A percentile compares a stretch with the other conserved stretches of the same genome.
These are phyloP conservation scores for Termitomyces eurrhizus DNA, from an alignment of 768 basidiomycete genomes.

Conservation along the genomic window DNA sequence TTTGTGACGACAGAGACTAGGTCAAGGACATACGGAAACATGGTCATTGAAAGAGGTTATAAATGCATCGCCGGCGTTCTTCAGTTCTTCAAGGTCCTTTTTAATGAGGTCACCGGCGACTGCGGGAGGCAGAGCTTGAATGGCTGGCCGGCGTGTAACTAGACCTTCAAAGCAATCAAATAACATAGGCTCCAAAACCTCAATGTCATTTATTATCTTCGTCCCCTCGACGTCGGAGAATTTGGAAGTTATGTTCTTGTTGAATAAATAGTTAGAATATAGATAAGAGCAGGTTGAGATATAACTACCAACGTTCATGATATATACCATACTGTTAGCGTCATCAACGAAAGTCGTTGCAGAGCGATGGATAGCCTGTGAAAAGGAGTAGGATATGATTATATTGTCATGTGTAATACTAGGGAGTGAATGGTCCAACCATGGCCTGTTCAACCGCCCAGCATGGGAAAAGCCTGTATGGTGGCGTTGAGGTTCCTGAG, in stretches of 20 bases:
- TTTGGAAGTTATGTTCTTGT: no score
- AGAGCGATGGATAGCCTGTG: neutral
- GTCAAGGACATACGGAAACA: neutral
- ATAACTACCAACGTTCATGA: neutral
- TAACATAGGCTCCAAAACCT: neutral
- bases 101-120: neutral
- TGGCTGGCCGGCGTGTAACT: neutral
- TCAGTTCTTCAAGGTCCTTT: neutral
- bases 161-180: neutral
- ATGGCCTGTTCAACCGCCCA: no score
- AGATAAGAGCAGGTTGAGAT: neutral
- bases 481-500: neutral
- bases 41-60: neutral
- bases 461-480: neutral
- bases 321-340: neutral
- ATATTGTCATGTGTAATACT: neutral
- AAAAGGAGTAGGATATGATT: neutral
- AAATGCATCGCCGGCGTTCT: neutral
- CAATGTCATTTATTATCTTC: neutral
- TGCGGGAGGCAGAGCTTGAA: neutral
- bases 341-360: neutral
- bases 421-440: neutral
- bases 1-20: neutral
- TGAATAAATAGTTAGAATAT: no score
- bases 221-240: neutral